These are phyloP conservation scores for Pythium chondricola DNA, from an alignment of 352 stramenopile species.

Conservation along the genomic window DNA sequence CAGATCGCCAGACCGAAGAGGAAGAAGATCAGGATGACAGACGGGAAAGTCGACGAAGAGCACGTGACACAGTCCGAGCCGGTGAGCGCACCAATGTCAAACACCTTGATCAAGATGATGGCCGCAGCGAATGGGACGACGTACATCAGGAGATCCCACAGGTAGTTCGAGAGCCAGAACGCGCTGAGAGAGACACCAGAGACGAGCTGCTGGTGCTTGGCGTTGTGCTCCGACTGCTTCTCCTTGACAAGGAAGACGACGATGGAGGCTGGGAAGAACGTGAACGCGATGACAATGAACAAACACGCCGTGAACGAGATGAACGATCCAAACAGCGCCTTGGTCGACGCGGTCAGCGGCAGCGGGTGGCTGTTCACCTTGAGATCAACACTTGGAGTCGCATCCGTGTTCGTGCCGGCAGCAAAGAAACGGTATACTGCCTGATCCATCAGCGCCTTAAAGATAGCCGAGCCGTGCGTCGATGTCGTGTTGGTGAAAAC, in stretches of 20 bases:
- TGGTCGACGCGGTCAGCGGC: constrained; percentile 34
- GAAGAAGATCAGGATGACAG: constrained; percentile 50
- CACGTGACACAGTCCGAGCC: constrained; percentile 43
- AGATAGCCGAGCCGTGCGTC: constrained; percentile 38
- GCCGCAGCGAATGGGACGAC: constrained; percentile 53
- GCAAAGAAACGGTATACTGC: constrained; percentile 45
- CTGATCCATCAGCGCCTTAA: constrained; percentile 52
- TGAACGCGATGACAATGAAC: constrained; percentile 89
- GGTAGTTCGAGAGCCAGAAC: constrained; percentile 96
- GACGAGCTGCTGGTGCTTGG: constrained; percentile 96
- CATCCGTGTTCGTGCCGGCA: constrained; percentile 16
- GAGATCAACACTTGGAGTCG: constrained; percentile 19
- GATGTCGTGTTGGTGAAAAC: constrained; percentile 58
- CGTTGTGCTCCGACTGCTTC: constrained; percentile 84
- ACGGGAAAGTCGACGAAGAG: constrained; percentile 31
- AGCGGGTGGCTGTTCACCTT: constrained; percentile 42
- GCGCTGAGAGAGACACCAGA: constrained; percentile 88
- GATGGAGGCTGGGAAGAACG: constrained; percentile 89
- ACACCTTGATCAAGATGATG: constrained; percentile 41
- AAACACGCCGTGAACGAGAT: constrained; percentile 62
- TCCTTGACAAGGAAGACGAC: constrained; percentile 96
- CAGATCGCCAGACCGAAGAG: constrained; percentile 55
- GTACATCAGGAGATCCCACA: constrained; percentile 93
- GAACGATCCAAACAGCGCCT: constrained; percentile 42
- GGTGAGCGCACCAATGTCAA: constrained; percentile 40